These are phyloP conservation scores for Fusarium illudens DNA, from an alignment of 2,329 filamentous ascomycete species.

Conservation along the genomic window DNA sequence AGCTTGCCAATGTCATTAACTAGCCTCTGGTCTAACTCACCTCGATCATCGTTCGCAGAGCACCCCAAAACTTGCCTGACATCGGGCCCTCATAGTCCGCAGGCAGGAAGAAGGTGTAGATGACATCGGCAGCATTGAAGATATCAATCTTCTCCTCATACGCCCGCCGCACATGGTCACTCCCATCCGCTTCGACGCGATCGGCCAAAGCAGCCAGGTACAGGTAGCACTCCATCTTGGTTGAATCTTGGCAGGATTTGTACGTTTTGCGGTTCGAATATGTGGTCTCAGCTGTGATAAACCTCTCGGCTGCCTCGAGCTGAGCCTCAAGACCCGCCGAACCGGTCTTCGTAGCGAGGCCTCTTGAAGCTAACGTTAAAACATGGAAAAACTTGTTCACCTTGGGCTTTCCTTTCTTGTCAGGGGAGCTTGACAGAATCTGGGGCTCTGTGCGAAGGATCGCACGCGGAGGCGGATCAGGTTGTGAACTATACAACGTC, in stretches of 20 bases:
- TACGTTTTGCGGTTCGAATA: slow-evolving; percentile 44
- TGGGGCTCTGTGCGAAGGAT: slow-evolving; percentile 25
- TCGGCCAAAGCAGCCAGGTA: slow-evolving; percentile 36
- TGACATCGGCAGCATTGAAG: slow-evolving; percentile 51
- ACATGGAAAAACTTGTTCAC: slow-evolving; percentile 28
- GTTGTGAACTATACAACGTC: slow-evolving; percentile 9
- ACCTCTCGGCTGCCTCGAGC: slow-evolving; percentile 41
- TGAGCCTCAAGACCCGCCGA: slow-evolving; percentile 32
- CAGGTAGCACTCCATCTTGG: slow-evolving; percentile 36
- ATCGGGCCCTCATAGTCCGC: slow-evolving; percentile 48
- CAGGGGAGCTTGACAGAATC: background rate
- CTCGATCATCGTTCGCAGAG: slow-evolving; percentile 43
- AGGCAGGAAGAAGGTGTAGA: slow-evolving; percentile 56
- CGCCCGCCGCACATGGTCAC: slow-evolving; percentile 34
- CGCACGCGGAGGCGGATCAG: slow-evolving; percentile 24
- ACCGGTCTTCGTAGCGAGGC: background rate
- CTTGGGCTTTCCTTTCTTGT: slow-evolving; percentile 1
- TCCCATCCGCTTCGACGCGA: slow-evolving; percentile 35
- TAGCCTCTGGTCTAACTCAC: slow-evolving; percentile 34
- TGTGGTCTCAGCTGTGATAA: slow-evolving; percentile 38
- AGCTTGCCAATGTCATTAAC: background rate
- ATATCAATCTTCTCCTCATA: slow-evolving; percentile 50
- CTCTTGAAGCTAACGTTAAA: slow-evolving; percentile 26
- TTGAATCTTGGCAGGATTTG: slow-evolving; percentile 34
- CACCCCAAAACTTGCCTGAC: slow-evolving; percentile 55